These are phyloP conservation scores for Plectranthus barbatus DNA, from an alignment of 257 asterid genomes.

Conservation along the genomic window DNA sequence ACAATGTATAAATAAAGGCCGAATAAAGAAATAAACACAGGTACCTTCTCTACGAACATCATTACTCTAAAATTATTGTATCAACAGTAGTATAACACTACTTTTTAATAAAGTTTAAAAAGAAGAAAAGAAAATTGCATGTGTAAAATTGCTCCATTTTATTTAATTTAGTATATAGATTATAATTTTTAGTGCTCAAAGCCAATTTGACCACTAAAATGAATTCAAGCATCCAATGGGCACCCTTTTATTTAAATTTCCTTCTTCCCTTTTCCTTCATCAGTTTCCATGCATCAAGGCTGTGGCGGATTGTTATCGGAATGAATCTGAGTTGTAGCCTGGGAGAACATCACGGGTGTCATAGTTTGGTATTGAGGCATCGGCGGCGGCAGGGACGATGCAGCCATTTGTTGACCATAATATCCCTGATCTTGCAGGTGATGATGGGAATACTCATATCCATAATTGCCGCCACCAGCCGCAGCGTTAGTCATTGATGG, in stretches of 20 bases:
- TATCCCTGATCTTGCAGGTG: conserved; percentile 44
- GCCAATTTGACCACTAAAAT: neutral
- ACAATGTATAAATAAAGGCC: too few species aligned
- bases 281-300: neutral
- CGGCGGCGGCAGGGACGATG: conserved; percentile 12
- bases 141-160: too few species aligned
- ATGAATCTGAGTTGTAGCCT: conserved; percentile 30
- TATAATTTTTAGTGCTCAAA: neutral
- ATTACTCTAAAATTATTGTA: too few species aligned
- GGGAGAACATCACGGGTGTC: conserved; percentile 43
- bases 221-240: neutral
- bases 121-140: too few species aligned
- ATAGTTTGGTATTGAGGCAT: conserved; percentile 62
- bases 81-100: too few species aligned
- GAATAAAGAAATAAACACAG: too few species aligned
- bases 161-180: too few species aligned
- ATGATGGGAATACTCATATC: conserved; percentile 44
- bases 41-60: too few species aligned
- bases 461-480: conserved; percentile 19
- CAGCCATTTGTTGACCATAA: conserved; percentile 38
- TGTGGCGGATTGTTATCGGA: conserved; percentile 32
- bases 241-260: neutral
- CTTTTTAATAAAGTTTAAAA: too few species aligned
- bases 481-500: conserved; percentile 23
- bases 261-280: neutral